Evolutionary conservation across 768 basidiomycete genomes (phyloP), one percentile per base, ranked within the genome.

Genomic region (Trametes sanguinea): DNA sequence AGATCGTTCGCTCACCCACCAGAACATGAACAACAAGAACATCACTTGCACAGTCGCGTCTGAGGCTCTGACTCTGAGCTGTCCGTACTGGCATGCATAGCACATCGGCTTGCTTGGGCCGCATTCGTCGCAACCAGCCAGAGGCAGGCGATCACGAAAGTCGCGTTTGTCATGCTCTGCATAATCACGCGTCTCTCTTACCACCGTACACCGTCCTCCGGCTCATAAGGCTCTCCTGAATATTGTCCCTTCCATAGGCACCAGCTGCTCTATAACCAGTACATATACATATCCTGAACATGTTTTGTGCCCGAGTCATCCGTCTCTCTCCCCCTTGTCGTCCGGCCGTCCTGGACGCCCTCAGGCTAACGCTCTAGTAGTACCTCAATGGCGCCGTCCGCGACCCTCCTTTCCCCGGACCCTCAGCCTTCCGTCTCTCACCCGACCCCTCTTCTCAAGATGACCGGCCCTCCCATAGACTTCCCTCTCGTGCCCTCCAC

Each of bases 121-220:
- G 22, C 22, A 22, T 22, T 22, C 22, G 22, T 22, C 22, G 22
- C 22, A 22, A 22, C 22, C 22, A n/a, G 14, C 9, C 45, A 6
- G 16, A 22, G n/a, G 16, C n/a, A 46, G 14, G 33, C 8, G 10
- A 51, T 56, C 54, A 52, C 54, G 48, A 40, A 47, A 42, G 16
- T 7, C 17, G 29, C 8, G 16, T 39, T 53, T 16, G 61, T 57
- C 22, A 22, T 22, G 22, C 22, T 22, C 22, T 22, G 22, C 45
- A 46, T 46, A 62, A 62, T 62, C 61, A 62, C 61, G 55, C 61
- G 43, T 46, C 51, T 56, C 10, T 13, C 56, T 62, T 57, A 62
- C 51, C 43, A 13, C 22, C n/a, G n/a, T n/a, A 17, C n/a, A 40
- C 27, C 17, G 30, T 52, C 51, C 42, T 33, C 32, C 16, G 7